Base-by-base conservation (phyloP, 2,329 filamentous ascomycete genomes). In the Hypoxylon sp. region DNA sequence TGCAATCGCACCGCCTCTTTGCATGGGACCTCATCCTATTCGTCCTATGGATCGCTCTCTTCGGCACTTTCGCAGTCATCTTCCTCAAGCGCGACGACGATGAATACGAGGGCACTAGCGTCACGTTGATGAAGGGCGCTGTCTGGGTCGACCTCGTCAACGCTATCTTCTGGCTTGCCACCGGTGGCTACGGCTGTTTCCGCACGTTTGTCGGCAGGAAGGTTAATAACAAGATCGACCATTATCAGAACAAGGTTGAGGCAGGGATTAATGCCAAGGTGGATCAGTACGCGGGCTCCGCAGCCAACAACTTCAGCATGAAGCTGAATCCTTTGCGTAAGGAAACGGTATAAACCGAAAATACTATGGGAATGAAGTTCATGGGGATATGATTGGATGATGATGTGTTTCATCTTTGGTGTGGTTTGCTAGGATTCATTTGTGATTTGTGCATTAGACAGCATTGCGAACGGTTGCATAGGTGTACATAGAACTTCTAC, bases 61-160 rank as follows among this genome's bases (percentile, higher is more conserved):
- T 94, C 76, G 92, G 91, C 29, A 86, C 92, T 65, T 94, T 94
- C 72, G 92, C 89, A 13, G 87, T 84, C 67, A 88, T 93, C 81
- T 94, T 91, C 80, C 87, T 94, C 65, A 78, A 84, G 35, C 84
- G 84, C 61, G 85, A 90, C 63, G 81, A 83, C 35, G 83, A 88
- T 61, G 74, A 78, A 44, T 85, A 84, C 77, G 80, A 85, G 76
- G 83, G 81, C 31, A 78, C 77, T 48, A 82, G 77, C 67, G 82
- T 82, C 0, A 68, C 75, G 3, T 56, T 76, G 5, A 94, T 94
- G 92, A 91, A 91, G 80, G 84, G 87, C 67, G 90, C 91, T 1
- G 91, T 92, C 2, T 94, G 91, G 90, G 80, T 94, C 26, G 90
- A 93, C 76, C 76, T 94, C 26, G 82, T 88, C 33, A 92, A 91